These are phyloP conservation scores for Urtica urens DNA, from an alignment of 306 rosid species.

Conservation along the genomic window DNA sequence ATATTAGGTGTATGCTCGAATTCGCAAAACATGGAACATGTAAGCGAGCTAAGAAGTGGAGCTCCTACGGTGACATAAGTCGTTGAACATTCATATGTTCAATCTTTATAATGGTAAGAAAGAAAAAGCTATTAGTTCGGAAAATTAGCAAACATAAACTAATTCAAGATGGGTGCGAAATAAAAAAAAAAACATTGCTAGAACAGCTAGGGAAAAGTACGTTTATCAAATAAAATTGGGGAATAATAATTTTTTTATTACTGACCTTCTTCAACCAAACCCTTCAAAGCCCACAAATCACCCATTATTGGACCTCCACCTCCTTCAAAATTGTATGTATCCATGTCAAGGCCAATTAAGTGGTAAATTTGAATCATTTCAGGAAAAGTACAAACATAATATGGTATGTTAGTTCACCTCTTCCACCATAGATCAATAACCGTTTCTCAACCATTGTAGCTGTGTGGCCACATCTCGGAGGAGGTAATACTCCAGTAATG, in stretches of 20 bases:
- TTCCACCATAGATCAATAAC: slow-evolving; percentile 85
- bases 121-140: no score
- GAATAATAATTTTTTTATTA: not conserved
- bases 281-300: slow-evolving; percentile 97
- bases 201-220: slow-evolving; percentile 1
- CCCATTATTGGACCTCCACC: slow-evolving; percentile 99
- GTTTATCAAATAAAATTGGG: not conserved
- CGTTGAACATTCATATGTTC: no score
- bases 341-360: slow-evolving; percentile 19
- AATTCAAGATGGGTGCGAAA: no score
- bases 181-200: not conserved
- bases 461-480: slow-evolving; percentile 89
- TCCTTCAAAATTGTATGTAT: slow-evolving; percentile 37
- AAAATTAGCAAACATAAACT: no score
- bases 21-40: no score
- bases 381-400: no score
- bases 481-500: slow-evolving; percentile 69
- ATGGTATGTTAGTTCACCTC: slow-evolving; percentile 46
- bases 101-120: no score
- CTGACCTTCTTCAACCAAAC: slow-evolving; percentile 80
- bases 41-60: not conserved
- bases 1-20: no score
- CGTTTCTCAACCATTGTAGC: slow-evolving; percentile 91
- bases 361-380: not conserved
- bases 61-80: no score